Evolutionary conservation across 2,329 filamentous ascomycete genomes (phyloP).

Genomic region (Mariannaea elegans): DNA sequence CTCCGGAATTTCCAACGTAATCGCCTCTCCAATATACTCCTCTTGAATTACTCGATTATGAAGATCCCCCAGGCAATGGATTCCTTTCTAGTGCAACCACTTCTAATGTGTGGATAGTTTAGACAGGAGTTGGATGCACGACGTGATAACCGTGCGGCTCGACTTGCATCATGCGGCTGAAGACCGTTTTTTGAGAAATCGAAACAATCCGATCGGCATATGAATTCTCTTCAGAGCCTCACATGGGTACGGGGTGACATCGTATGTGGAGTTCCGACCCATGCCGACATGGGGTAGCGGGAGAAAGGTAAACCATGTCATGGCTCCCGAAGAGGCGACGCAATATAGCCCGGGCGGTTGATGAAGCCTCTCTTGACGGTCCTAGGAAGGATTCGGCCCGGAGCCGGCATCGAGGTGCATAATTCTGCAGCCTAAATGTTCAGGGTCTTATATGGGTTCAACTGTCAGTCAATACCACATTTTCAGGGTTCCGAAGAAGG

Average conservation of each 20-base stretch:
- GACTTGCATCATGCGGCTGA: neutral
- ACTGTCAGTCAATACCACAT: neutral
- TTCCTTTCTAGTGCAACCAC: no score
- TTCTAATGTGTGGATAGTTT: no score
- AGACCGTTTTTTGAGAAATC: neutral
- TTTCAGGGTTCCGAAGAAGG: neutral
- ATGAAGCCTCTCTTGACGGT: neutral
- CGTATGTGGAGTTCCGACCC: neutral
- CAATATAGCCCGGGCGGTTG: neutral
- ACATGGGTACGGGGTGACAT: conserved; percentile 4
- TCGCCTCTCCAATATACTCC: neutral
- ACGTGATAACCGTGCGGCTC: no score
- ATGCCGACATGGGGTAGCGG: neutral
- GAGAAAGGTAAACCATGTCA: neutral
- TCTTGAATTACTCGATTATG: no score
- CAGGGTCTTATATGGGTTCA: neutral
- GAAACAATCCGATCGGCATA: neutral
- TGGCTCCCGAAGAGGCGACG: neutral
- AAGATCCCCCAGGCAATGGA: no score
- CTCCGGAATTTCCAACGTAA: conserved; percentile 7
- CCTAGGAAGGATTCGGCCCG: neutral
- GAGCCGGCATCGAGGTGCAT: neutral
- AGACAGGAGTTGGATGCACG: no score
- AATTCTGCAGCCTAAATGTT: neutral
- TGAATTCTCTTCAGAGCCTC: conserved; percentile 1